Evolutionary conservation across 2,329 filamentous ascomycete species (phyloP).

Genomic region (Pseudocercospora pini-densiflorae): DNA sequence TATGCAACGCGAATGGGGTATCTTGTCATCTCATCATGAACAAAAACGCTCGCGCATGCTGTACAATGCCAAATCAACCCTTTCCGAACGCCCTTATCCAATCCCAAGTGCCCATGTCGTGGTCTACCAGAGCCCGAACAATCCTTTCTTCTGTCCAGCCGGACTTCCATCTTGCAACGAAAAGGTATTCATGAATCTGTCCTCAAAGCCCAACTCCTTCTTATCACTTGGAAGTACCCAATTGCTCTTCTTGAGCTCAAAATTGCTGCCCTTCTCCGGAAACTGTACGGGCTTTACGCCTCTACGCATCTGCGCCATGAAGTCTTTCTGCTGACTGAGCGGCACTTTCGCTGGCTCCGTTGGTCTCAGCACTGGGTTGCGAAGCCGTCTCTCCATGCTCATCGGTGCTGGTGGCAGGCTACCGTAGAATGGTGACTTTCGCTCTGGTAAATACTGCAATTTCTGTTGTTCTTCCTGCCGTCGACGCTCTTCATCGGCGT

Average conservation of each 20-base stretch:
- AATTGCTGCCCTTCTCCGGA: slow-evolving; percentile 26
- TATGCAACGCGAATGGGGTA: not conserved
- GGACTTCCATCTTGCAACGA: slow-evolving; percentile 21
- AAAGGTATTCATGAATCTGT: slow-evolving; percentile 27
- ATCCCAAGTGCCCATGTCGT: not conserved
- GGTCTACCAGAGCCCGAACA: slow-evolving; percentile 10
- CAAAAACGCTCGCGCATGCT: not conserved
- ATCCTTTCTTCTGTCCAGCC: slow-evolving; percentile 9
- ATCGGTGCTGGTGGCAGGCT: slow-evolving; percentile 71
- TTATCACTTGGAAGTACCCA: slow-evolving; percentile 28
- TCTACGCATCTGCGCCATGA: slow-evolving; percentile 51
- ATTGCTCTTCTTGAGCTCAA: slow-evolving; percentile 27
- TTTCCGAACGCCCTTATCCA: not conserved
- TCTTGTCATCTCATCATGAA: not conserved
- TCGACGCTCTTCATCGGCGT: slow-evolving; percentile 24
- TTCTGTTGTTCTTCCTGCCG: slow-evolving; percentile 29
- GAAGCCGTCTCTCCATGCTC: slow-evolving; percentile 65
- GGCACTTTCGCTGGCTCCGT: slow-evolving; percentile 43
- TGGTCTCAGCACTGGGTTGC: slow-evolving; percentile 56
- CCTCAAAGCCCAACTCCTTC: slow-evolving; percentile 30
- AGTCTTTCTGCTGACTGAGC: slow-evolving; percentile 53
- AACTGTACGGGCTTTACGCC: slow-evolving; percentile 32
- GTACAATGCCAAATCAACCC: not conserved
- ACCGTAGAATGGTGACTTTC: slow-evolving; percentile 66
- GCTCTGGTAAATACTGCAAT: not conserved